Percentiles rank a stretch among this genome's conserved stretches.
Conservation (phyloP, 768 basidiomycete species). For the Collybia mongolica region DNA sequence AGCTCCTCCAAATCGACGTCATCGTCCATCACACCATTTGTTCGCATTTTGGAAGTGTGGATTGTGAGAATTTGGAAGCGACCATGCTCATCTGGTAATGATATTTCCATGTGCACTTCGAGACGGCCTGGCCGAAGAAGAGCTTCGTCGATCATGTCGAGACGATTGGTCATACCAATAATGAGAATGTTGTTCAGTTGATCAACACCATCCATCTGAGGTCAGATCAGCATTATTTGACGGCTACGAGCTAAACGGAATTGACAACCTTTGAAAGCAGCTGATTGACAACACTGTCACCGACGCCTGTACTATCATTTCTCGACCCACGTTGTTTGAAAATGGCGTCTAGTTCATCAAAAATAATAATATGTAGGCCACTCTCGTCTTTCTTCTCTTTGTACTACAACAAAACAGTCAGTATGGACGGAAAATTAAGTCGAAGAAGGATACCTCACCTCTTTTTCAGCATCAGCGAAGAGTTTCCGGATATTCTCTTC, state of each 20-base stretch:
- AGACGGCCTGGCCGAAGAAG: constrained; percentile 96
- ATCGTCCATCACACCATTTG: constrained; percentile 82
- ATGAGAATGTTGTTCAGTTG: constrained; percentile 98
- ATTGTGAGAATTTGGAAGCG: constrained; percentile 93
- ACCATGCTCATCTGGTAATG: constrained; percentile 91
- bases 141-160: constrained; percentile 99
- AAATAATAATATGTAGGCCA: constrained; percentile 98
- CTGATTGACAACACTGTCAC: constrained; percentile 99
- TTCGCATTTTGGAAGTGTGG: constrained; percentile 93
- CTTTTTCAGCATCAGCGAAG: constrained; percentile 97
- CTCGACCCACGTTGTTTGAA: constrained; percentile 98
- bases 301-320: constrained; percentile 90
- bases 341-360: constrained; percentile 97
- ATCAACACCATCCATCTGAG: constrained; percentile 98
- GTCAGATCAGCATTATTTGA: neutral
- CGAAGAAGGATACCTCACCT: constrained; percentile 44
- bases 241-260: neutral
- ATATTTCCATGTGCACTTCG: constrained; percentile 99
- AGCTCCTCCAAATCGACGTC: constrained; percentile 86
- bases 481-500: constrained; percentile 98
- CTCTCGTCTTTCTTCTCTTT: constrained; percentile 97
- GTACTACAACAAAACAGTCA: constrained; percentile 50
- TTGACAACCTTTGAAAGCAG: constrained; percentile 83
- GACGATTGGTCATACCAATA: constrained; percentile 98
- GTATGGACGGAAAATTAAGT: neutral